Conservation (phyloP, 2,329 filamentous ascomycete genomes). For the Didymosphaeria variabile region DNA sequence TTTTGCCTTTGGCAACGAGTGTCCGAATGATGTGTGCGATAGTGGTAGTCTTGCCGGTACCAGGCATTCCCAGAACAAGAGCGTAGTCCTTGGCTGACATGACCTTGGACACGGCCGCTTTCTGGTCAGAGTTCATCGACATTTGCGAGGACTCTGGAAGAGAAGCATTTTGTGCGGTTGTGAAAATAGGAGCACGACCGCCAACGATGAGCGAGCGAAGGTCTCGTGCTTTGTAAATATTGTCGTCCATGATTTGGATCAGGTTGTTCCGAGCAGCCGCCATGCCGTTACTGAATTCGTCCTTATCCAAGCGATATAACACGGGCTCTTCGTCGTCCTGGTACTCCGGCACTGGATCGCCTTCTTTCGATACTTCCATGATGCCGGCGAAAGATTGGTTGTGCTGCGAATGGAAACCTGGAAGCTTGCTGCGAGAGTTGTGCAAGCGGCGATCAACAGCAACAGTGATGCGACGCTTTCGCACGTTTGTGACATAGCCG, state of each 20-base stretch:
- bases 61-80: conserved; percentile 97
- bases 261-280: conserved; percentile 93
- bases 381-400: conserved; percentile 93
- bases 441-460: conserved; percentile 91
- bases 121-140: conserved; percentile 86
- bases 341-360: conserved; percentile 30
- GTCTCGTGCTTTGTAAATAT: conserved; percentile 73
- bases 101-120: conserved; percentile 87
- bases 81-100: conserved; percentile 97
- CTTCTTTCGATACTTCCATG: conserved; percentile 79
- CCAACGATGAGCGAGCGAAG: conserved; percentile 85
- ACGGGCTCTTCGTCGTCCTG: conserved; percentile 63
- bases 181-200: conserved; percentile 76
- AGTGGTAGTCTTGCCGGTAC: conserved; percentile 97
- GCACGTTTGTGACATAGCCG: conserved; percentile 84
- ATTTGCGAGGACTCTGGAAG: conserved; percentile 63
- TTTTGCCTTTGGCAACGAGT: conserved; percentile 87
- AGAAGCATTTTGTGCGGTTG: conserved; percentile 68
- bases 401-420: conserved; percentile 75
- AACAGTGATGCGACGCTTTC: conserved; percentile 79
- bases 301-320: conserved; percentile 90
- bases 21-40: conserved; percentile 97
- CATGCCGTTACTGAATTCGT: conserved; percentile 99
- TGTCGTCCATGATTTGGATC: conserved; percentile 87
- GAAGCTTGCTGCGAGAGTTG: conserved; percentile 78